Evolutionary conservation across 2,329 filamentous ascomycete species (phyloP), one percentile per base, ranked within the genome.

Genomic region (Coniosporium tulheliwenetii): DNA sequence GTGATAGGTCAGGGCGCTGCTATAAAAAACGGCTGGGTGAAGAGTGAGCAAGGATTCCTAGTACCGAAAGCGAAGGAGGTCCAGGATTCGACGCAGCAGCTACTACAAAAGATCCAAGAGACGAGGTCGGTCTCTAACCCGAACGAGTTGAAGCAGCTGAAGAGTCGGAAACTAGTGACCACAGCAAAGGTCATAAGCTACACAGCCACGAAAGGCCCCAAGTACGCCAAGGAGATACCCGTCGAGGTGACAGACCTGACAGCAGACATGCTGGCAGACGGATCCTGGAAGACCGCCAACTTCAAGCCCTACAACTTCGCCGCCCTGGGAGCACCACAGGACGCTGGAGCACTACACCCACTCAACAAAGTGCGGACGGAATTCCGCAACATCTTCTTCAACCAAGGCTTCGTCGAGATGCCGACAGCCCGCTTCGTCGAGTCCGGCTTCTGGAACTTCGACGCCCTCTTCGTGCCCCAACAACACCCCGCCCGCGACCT

Each of bases 341-440:
- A 65, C 42, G 57, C 63, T 13, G 66, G 66, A 43, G 62, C 65
- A 32, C 48, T 70, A 47, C 67, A 70, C 52, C 67, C 67, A 4
- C 47, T 98, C 50, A 95, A 86, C 67, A 96, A 96, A 70, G 89
- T 96, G 52, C 81, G 91, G 51, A 76, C 85, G 53, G 91, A 96
- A 65, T 94, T 98, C 73, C 74, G 91, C 43, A 83, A 91, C 57
- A 95, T 98, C 58, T 98, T 98, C 77, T 96, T 98, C 65, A 86
- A 94, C 60, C 93, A 94, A 79, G 91, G 89, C 40, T 98, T 96
- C 67, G 80, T 89, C 55, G 91, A 98, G 69, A 96, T 98, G 91
- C 84, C 87, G 10, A 95, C 89, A 39, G 81, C 82, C 64, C 77
- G 84, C 66, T 95, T 80, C 59, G 87, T 96, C 47, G 91, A 98